Evolutionary conservation across 1,284 basidiomycete genomes (phyloP).

Genomic region (Apiotrichum montevideense): DNA sequence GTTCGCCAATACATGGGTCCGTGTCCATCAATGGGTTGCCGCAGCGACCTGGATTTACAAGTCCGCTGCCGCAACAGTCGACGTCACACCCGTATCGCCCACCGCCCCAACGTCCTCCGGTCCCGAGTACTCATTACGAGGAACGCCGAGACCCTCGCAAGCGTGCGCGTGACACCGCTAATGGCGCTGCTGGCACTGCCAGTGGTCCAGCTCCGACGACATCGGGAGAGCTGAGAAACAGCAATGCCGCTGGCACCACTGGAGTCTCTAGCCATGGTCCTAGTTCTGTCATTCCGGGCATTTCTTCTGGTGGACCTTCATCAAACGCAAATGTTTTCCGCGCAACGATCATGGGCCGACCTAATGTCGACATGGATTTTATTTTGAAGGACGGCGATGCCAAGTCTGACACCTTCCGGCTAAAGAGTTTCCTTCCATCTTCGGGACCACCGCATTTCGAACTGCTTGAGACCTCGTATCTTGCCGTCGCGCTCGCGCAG

Average conservation of each 20-base stretch:
- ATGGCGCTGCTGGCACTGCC: too few relatives aligned
- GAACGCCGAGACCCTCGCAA: constrained; percentile 4
- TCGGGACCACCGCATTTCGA: background rate
- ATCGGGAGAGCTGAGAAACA: too few relatives aligned
- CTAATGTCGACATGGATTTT: background rate
- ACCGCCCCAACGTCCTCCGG: too few relatives aligned
- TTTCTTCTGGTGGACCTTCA: too few relatives aligned
- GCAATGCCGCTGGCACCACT: too few relatives aligned
- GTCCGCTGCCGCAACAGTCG: too few relatives aligned
- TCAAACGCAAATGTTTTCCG: background rate
- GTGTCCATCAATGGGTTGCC: too few relatives aligned
- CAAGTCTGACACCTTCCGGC: background rate
- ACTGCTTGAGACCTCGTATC: background rate
- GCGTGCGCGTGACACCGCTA: background rate
- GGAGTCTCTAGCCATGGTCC: too few relatives aligned
- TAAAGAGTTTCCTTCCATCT: background rate
- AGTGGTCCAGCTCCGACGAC: too few relatives aligned
- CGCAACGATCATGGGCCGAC: background rate
- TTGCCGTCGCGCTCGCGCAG: constrained; percentile 6
- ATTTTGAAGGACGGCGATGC: background rate
- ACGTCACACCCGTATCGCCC: too few relatives aligned
- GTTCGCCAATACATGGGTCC: background rate
- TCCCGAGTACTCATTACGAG: background rate
- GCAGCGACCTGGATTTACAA: too few relatives aligned
- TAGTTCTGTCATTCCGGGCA: too few relatives aligned